phyloP scores from a whole-genome alignment of 2,329 filamentous ascomycete species.

The Sclerotinia spermophila region DNA sequence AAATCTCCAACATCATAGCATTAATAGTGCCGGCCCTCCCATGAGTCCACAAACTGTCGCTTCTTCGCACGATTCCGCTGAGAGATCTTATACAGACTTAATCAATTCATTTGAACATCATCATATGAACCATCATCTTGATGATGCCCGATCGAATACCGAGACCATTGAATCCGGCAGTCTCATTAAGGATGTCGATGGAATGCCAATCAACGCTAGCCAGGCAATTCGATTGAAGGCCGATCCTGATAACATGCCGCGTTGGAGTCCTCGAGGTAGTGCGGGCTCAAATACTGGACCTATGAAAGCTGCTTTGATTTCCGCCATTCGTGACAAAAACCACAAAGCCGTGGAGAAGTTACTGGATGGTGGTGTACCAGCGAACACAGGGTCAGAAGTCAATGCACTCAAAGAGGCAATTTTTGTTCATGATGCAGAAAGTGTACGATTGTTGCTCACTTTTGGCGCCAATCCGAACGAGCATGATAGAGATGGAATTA shows the following conservation, averaged over 20 bases:
- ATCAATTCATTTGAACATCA: constrained; percentile 25
- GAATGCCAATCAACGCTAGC: constrained; percentile 42
- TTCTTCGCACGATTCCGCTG: constrained; percentile 2
- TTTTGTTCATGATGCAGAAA: constrained; percentile 49
- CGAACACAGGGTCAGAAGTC: constrained; percentile 46
- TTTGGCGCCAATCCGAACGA: constrained; percentile 57
- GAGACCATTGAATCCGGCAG: constrained; percentile 38
- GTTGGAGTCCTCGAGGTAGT: constrained; percentile 48
- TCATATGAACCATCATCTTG: constrained; percentile 22
- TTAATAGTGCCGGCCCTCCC: neutral
- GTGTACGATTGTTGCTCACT: constrained; percentile 51
- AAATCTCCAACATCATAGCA: constrained; percentile 13
- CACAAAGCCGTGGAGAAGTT: constrained; percentile 55
- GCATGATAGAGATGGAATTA: constrained; percentile 46
- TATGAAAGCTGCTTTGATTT: constrained; percentile 47
- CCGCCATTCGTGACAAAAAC: constrained; percentile 55
- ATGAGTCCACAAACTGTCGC: neutral
- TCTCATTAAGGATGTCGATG: constrained; percentile 39
- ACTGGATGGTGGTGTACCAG: constrained; percentile 53
- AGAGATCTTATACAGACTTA: constrained; percentile 10
- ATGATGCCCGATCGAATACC: constrained; percentile 33
- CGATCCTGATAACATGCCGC: constrained; percentile 50
- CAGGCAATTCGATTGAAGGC: constrained; percentile 49
- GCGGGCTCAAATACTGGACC: constrained; percentile 43
- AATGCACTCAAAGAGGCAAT: constrained; percentile 53